A percentile compares a stretch with the other conserved stretches of the same genome.
These are phyloP conservation scores for Fusarium buxicola DNA, from an alignment of 2,329 filamentous ascomycete species.

Conservation along the genomic window DNA sequence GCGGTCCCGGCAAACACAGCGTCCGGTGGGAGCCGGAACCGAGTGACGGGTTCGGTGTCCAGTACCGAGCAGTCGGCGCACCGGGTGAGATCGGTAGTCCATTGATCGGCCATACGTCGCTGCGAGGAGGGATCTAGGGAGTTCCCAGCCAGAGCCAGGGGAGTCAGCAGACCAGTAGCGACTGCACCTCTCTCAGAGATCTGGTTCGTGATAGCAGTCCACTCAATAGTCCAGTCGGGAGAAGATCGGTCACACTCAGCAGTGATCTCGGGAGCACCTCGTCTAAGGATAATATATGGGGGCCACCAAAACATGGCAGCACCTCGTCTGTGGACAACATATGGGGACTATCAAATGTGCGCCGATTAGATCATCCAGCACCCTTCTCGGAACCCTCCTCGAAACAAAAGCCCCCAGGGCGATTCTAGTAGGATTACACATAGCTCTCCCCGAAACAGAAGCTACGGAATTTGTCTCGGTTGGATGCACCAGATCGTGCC, in stretches of 20 bases:
- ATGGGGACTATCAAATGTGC: conserved; percentile 4
- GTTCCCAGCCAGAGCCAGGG: conserved; percentile 21
- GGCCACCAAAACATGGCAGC: background rate
- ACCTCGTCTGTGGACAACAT: conserved; percentile 12
- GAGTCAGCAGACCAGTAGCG: conserved; percentile 15
- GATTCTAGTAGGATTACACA: background rate
- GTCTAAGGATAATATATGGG: background rate
- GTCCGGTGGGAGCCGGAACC: conserved; percentile 69
- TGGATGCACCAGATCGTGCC: conserved; percentile 31
- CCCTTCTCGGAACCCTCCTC: background rate
- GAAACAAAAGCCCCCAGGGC: background rate
- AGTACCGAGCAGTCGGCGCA: conserved; percentile 62
- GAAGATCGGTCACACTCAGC: background rate
- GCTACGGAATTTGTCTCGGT: background rate
- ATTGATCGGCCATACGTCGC: conserved; percentile 58
- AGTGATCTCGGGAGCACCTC: background rate
- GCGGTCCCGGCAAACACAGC: conserved; percentile 51
- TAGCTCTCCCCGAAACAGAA: background rate
- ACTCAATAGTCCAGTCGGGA: background rate
- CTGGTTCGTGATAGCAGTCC: conserved; percentile 30
- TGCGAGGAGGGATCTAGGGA: conserved; percentile 52
- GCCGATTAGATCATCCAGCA: background rate
- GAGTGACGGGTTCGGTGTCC: conserved; percentile 54
- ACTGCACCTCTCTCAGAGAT: conserved; percentile 19
- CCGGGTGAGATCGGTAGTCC: conserved; percentile 80